Conservation (phyloP, 352 stramenopile species). For the Globisporangium takayamanum region DNA sequence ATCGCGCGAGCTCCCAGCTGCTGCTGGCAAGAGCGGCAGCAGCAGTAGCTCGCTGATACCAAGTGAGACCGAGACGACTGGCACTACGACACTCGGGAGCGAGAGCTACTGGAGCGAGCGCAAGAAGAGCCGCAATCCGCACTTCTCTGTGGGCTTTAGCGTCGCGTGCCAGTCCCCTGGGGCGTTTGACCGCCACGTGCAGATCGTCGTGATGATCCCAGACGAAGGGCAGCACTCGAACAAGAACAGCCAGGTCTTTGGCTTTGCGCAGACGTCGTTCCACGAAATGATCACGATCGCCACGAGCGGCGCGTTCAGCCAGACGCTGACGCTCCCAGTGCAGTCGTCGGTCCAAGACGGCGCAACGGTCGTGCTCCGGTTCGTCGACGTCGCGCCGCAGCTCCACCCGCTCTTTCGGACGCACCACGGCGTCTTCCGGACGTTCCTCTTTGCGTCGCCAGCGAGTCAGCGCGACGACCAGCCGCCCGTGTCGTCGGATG, state of each 20-base stretch:
- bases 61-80: background rate
- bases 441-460: slow-evolving; percentile 62
- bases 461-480: slow-evolving; percentile 43
- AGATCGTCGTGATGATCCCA: slow-evolving; percentile 75
- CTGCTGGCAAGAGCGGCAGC: background rate
- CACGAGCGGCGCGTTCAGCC: slow-evolving; percentile 45
- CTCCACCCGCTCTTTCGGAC: slow-evolving; percentile 41
- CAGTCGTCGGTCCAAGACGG: slow-evolving; percentile 55
- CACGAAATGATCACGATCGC: slow-evolving; percentile 69
- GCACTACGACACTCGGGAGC: slow-evolving; percentile 23
- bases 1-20: slow-evolving; percentile 33
- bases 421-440: slow-evolving; percentile 47
- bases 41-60: background rate
- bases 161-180: slow-evolving; percentile 39
- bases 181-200: slow-evolving; percentile 56
- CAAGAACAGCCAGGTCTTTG: slow-evolving; percentile 60
- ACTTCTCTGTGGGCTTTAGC: slow-evolving; percentile 65
- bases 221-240: slow-evolving; percentile 62
- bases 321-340: slow-evolving; percentile 61
- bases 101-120: slow-evolving; percentile 74
- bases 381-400: slow-evolving; percentile 39
- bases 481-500: slow-evolving; percentile 17
- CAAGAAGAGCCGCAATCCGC: slow-evolving; percentile 49
- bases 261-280: slow-evolving; percentile 69
- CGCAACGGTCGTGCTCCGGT: slow-evolving; percentile 57